Percentiles rank a stretch among this genome's conserved stretches.
phyloP scores from a whole-genome alignment of 768 basidiomycete species.

The Phylloporus sp. region DNA sequence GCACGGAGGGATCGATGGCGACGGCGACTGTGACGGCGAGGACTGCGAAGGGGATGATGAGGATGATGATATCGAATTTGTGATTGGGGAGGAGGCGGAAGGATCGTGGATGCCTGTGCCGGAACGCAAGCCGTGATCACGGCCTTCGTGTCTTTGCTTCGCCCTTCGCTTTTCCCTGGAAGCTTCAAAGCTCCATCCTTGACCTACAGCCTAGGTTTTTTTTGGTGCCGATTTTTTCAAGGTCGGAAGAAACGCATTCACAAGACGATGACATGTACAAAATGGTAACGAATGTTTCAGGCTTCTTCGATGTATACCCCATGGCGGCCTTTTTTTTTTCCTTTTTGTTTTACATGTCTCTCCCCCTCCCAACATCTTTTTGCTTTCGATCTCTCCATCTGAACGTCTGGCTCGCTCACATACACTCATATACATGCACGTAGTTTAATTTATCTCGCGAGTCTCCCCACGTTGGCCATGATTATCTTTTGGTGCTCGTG shows the following conservation, averaged over 20 bases:
- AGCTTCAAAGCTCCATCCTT: too few relatives aligned
- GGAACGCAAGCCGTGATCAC: conserved; percentile 25
- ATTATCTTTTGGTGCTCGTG: background rate
- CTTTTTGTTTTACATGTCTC: background rate
- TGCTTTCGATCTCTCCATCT: conserved; percentile 9
- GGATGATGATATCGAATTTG: conserved; percentile 75
- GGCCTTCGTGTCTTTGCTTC: background rate
- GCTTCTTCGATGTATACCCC: conserved; percentile 18
- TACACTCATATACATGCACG: conserved; percentile 15
- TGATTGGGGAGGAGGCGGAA: conserved; percentile 49
- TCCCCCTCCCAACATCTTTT: background rate
- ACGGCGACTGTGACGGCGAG: conserved; percentile 31
- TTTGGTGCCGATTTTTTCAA: conserved; percentile 1
- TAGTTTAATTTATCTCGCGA: background rate
- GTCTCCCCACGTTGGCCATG: background rate
- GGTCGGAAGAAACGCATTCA: conserved; percentile 15
- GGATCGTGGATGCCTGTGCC: conserved; percentile 33
- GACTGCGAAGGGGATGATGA: conserved; percentile 47
- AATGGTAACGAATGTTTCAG: background rate
- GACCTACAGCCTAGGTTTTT: conserved; percentile 8
- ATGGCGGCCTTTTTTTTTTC: background rate
- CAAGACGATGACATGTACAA: conserved; percentile 5
- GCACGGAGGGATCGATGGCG: conserved; percentile 12
- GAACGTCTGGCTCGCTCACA: conserved; percentile 3
- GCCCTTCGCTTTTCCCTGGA: conserved; percentile 1